Evolutionary conservation across 352 stramenopile genomes (phyloP).

Genomic region (Phytophthora capsici): DNA sequence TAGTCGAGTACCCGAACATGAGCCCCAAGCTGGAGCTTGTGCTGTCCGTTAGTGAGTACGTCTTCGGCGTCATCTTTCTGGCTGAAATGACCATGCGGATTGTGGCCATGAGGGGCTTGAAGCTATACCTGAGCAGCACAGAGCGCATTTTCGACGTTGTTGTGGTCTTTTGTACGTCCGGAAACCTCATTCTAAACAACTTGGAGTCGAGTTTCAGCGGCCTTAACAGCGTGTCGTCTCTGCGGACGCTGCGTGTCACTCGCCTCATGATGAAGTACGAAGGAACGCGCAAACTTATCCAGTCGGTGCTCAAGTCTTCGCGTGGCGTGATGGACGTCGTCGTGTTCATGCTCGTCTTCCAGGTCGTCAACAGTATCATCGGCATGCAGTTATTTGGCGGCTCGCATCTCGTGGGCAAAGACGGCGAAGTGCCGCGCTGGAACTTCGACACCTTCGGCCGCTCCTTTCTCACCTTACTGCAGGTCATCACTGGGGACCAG

Average conservation of each 20-base stretch:
- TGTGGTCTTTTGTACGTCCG: slow-evolving; percentile 70
- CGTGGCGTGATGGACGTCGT: slow-evolving; percentile 80
- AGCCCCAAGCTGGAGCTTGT: slow-evolving; percentile 29
- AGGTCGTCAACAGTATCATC: slow-evolving; percentile 78
- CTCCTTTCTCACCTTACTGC: slow-evolving; percentile 77
- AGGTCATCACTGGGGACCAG: slow-evolving; percentile 82
- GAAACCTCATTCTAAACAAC: slow-evolving; percentile 80
- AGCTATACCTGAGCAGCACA: slow-evolving; percentile 57
- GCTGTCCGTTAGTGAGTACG: slow-evolving; percentile 69
- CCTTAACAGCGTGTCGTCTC: slow-evolving; percentile 69
- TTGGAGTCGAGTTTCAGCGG: slow-evolving; percentile 58
- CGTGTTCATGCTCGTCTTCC: slow-evolving; percentile 77
- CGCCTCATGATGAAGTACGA: slow-evolving; percentile 86
- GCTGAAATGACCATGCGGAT: slow-evolving; percentile 71
- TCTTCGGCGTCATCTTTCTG: slow-evolving; percentile 72
- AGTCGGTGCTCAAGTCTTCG: slow-evolving; percentile 82
- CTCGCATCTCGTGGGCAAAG: slow-evolving; percentile 43
- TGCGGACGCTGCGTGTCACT: slow-evolving; percentile 74
- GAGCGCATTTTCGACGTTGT: slow-evolving; percentile 78
- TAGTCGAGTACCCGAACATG: slow-evolving; percentile 79
- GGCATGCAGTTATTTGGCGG: slow-evolving; percentile 84
- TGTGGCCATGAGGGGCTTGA: slow-evolving; percentile 57
- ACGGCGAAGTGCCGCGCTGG: slow-evolving; percentile 65
- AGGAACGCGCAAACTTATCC: slow-evolving; percentile 76
- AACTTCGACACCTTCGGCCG: slow-evolving; percentile 80